phyloP scores from a whole-genome alignment of 1,139 yeast genomes.

The Tardiomyces blankii region DNA sequence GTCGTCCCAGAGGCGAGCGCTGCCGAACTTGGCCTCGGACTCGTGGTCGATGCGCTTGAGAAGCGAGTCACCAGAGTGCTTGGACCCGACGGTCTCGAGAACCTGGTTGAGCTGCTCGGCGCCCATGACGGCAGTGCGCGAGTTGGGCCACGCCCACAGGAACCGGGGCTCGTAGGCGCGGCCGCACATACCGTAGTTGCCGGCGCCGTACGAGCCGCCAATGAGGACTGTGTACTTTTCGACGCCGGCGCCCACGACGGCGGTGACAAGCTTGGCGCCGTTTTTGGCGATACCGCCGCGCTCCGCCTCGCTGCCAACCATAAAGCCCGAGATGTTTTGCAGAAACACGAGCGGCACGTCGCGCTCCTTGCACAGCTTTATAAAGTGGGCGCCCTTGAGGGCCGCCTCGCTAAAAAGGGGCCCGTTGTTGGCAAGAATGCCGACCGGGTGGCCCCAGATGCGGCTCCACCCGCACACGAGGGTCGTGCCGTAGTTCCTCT shows the following conservation, averaged over 20 bases:
- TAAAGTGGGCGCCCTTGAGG: conserved; percentile 27
- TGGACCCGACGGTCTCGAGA: conserved; percentile 23
- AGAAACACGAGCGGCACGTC: conserved; percentile 24
- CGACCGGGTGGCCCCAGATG: conserved; percentile 25
- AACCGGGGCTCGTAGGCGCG: conserved; percentile 27
- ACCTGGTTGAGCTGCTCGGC: conserved; percentile 27
- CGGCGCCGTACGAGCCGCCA: conserved; percentile 28
- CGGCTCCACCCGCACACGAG: conserved; percentile 24
- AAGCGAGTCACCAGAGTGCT: conserved; percentile 15
- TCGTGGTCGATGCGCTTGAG: conserved; percentile 22
- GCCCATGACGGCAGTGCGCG: conserved; percentile 28
- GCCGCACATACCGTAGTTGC: conserved; percentile 29
- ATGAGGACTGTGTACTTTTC: conserved; percentile 25
- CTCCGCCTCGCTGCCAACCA: conserved; percentile 28
- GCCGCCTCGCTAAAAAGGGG: conserved; percentile 26
- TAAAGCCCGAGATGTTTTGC: conserved; percentile 27
- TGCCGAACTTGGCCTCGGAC: conserved; percentile 21
- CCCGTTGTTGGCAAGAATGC: conserved; percentile 27
- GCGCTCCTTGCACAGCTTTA: conserved; percentile 25
- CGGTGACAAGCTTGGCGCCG: conserved; percentile 27
- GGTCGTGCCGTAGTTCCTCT: conserved; percentile 24
- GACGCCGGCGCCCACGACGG: conserved; percentile 26
- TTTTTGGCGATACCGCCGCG: conserved; percentile 28
- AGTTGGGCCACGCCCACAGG: conserved; percentile 28
- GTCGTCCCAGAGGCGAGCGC: conserved; percentile 27